Conservation (phyloP, 257 asterid species). For the Solanum clarkiae region DNA sequence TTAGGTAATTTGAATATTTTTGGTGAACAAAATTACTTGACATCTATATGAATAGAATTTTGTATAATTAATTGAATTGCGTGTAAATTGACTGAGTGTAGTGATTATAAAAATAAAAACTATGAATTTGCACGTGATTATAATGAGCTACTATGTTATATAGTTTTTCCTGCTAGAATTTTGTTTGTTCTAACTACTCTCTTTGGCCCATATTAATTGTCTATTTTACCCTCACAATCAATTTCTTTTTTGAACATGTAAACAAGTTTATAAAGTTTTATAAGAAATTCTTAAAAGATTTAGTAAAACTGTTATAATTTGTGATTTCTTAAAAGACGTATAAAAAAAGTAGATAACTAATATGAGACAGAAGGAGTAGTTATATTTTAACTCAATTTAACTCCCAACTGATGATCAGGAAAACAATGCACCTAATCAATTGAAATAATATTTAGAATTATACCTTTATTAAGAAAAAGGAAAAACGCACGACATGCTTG, state of each 20-base stretch:
- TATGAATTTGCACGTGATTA: not conserved
- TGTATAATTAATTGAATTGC: not conserved
- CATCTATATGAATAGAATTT: not conserved
- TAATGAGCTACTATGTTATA: not conserved
- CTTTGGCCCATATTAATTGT: too few species aligned
- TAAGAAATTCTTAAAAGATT: too few species aligned
- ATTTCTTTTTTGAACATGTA: too few species aligned
- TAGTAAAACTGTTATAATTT: too few species aligned
- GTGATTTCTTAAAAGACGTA: too few species aligned
- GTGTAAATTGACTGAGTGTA: rapidly evolving
- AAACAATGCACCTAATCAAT: not conserved
- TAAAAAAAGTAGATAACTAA: too few species aligned
- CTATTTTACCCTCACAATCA: too few species aligned
- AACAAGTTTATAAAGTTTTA: not conserved
- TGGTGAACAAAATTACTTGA: not conserved
- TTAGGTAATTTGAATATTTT: not conserved
- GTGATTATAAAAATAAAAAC: not conserved
- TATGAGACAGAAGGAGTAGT: not conserved
- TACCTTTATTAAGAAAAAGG: not conserved
- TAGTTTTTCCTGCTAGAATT: not conserved
- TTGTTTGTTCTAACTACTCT: not conserved
- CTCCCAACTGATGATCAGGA: not conserved
- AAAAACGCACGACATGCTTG: not conserved
- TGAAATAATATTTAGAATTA: not conserved
- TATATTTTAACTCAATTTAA: not conserved